A percentile compares a stretch with the other conserved stretches of the same genome.
These are phyloP conservation scores for Triangularia setosa DNA, from an alignment of 2,329 filamentous ascomycete species.

Conservation along the genomic window DNA sequence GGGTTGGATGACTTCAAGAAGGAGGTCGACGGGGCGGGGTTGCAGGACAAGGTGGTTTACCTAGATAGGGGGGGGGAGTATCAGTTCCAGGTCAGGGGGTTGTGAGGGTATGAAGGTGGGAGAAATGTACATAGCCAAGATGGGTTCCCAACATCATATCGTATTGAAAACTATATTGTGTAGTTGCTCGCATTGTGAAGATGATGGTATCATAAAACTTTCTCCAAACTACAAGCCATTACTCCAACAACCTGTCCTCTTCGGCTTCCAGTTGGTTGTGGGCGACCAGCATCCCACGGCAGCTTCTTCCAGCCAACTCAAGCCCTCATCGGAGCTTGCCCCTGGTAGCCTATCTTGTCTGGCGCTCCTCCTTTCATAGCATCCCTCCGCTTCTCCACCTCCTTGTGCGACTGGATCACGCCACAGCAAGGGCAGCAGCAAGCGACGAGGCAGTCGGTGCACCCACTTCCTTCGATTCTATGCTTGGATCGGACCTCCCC, in stretches of 20 bases:
- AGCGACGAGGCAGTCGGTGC: slow-evolving; percentile 39
- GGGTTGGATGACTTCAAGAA: slow-evolving; percentile 58
- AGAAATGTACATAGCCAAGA: neutral
- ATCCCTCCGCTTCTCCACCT: slow-evolving; percentile 19
- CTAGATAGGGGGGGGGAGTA: slow-evolving; percentile 57
- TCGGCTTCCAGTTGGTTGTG: neutral
- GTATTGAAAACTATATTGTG: too few relatives aligned
- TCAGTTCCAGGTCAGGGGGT: slow-evolving; percentile 43
- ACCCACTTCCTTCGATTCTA: slow-evolving; percentile 40
- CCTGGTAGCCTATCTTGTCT: slow-evolving; percentile 12
- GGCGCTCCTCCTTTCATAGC: neutral
- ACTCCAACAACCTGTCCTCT: neutral
- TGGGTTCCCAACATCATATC: too few relatives aligned
- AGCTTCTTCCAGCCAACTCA: neutral
- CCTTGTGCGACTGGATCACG: slow-evolving; percentile 41
- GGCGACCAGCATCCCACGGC: too few relatives aligned
- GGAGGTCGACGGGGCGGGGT: slow-evolving; percentile 48
- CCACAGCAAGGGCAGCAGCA: slow-evolving; percentile 46
- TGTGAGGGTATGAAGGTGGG: neutral
- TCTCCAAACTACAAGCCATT: neutral
- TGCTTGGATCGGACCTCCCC: slow-evolving; percentile 40
- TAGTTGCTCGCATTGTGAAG: neutral
- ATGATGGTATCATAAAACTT: neutral
- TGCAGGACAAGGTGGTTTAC: slow-evolving; percentile 54
- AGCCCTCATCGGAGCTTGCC: slow-evolving; percentile 11